These are phyloP conservation scores for Zygosaccharomyces pseudobailii DNA, from an alignment of 1,139 yeast genomes.

Conservation along the genomic window DNA sequence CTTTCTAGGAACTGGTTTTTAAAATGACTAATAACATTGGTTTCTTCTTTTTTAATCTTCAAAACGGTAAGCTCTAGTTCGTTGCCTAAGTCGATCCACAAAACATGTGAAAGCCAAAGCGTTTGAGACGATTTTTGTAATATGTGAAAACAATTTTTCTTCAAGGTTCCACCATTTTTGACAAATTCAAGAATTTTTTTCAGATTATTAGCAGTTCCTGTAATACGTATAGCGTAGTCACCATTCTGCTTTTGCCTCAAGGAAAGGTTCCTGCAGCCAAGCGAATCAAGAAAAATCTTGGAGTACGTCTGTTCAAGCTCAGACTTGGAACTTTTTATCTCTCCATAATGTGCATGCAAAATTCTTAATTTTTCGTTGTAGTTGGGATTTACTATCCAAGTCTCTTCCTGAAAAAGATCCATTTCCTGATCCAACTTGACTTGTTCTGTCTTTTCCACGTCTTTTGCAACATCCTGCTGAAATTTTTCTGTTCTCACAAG, in stretches of 20 bases:
- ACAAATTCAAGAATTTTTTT: constrained; percentile 16
- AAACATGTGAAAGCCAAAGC: constrained; percentile 32
- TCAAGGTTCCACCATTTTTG: constrained; percentile 4
- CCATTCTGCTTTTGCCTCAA: constrained; percentile 25
- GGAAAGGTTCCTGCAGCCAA: constrained; percentile 23
- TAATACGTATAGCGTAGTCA: constrained; percentile 27
- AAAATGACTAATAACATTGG: constrained; percentile 25
- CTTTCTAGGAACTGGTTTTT: constrained; percentile 29
- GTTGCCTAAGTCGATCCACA: constrained; percentile 38
- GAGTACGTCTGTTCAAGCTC: constrained; percentile 21
- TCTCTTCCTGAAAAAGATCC: background rate
- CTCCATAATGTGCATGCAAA: constrained; percentile 23
- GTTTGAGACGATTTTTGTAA: constrained; percentile 32
- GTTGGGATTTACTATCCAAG: constrained; percentile 20
- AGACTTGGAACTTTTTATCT: constrained; percentile 19
- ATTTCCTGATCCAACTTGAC: background rate
- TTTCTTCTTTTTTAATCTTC: constrained; percentile 34
- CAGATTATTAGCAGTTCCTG: constrained; percentile 20
- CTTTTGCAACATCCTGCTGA: constrained; percentile 8
- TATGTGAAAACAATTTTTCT: constrained; percentile 15
- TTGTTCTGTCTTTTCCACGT: background rate
- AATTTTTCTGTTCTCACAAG: constrained; percentile 11
- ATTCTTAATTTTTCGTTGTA: constrained; percentile 18
- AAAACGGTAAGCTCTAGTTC: constrained; percentile 24
- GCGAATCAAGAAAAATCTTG: constrained; percentile 14